Evolutionary conservation across 73 alveolate genomes (phyloP).

Genomic region (Effrenium voratum): DNA sequence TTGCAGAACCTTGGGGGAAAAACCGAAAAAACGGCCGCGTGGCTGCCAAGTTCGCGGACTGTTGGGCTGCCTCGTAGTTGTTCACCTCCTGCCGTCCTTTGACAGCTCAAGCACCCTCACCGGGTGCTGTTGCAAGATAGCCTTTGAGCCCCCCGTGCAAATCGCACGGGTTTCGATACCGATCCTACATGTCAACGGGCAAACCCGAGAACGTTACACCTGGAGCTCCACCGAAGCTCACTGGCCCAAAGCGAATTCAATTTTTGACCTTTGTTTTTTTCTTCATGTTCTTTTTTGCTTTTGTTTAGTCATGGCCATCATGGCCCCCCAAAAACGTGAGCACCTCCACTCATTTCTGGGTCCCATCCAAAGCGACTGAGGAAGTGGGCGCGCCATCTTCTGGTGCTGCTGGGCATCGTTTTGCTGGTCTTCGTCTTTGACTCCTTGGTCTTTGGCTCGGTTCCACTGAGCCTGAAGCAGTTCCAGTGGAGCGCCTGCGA

Average conservation of each 20-base stretch:
- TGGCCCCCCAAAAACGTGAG: no score
- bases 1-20: no score
- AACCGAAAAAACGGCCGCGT: no score
- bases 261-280: no score
- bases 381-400: neutral
- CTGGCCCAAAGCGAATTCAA: no score
- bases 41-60: no score
- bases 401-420: constrained; percentile 22
- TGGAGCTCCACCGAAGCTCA: neutral
- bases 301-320: no score
- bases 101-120: constrained; percentile 62
- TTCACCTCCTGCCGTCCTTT: neutral
- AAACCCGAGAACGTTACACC: neutral
- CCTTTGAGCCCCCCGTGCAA: constrained; percentile 54
- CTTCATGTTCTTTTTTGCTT: no score
- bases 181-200: constrained; percentile 68
- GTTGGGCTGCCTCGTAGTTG: no score
- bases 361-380: neutral
- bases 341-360: no score
- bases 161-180: constrained; percentile 75
- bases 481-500: neutral
- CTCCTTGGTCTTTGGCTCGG: neutral
- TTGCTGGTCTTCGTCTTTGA: constrained; percentile 5
- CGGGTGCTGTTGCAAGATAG: constrained; percentile 88
- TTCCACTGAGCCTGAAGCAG: neutral